These are phyloP conservation scores for Colletotrichum liriopes DNA, from an alignment of 2,329 filamentous ascomycete genomes.

Conservation along the genomic window DNA sequence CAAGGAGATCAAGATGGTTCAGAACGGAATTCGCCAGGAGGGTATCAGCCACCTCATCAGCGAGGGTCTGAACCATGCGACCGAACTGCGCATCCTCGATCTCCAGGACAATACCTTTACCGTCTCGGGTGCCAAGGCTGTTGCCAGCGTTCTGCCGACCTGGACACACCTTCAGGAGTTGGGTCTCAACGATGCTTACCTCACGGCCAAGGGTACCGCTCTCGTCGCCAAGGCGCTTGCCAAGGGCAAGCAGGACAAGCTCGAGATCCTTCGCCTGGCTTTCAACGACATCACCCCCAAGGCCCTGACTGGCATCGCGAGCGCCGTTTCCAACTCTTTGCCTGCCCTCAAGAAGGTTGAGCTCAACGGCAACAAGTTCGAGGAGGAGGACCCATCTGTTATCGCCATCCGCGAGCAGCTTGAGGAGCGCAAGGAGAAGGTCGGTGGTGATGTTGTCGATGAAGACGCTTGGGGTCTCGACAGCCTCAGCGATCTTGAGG, in stretches of 20 bases:
- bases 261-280: slow-evolving; percentile 87
- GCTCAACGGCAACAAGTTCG: slow-evolving; percentile 96
- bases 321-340: slow-evolving; percentile 77
- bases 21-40: slow-evolving; percentile 96
- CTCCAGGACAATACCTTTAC: slow-evolving; percentile 99
- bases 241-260: slow-evolving; percentile 81
- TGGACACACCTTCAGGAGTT: slow-evolving; percentile 88
- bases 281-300: slow-evolving; percentile 93
- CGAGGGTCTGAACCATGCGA: slow-evolving; percentile 82
- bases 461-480: slow-evolving; percentile 91
- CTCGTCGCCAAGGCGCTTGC: slow-evolving; percentile 81
- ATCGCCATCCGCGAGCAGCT: slow-evolving; percentile 79
- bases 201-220: slow-evolving; percentile 83
- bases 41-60: slow-evolving; percentile 87
- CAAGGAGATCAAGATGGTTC: slow-evolving; percentile 94
- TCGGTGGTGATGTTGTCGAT: slow-evolving; percentile 75
- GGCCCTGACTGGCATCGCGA: slow-evolving; percentile 79
- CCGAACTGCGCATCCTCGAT: slow-evolving; percentile 82
- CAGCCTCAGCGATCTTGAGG: slow-evolving; percentile 88
- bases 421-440: slow-evolving; percentile 82
- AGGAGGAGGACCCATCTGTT: slow-evolving; percentile 85
- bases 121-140: slow-evolving; percentile 80
- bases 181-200: slow-evolving; percentile 89
- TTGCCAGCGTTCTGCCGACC: slow-evolving; percentile 80
- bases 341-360: slow-evolving; percentile 88